These are phyloP conservation scores for Zychaea mexicana DNA, from an alignment of 371 early-diverging fungal genomes.

Conservation along the genomic window DNA sequence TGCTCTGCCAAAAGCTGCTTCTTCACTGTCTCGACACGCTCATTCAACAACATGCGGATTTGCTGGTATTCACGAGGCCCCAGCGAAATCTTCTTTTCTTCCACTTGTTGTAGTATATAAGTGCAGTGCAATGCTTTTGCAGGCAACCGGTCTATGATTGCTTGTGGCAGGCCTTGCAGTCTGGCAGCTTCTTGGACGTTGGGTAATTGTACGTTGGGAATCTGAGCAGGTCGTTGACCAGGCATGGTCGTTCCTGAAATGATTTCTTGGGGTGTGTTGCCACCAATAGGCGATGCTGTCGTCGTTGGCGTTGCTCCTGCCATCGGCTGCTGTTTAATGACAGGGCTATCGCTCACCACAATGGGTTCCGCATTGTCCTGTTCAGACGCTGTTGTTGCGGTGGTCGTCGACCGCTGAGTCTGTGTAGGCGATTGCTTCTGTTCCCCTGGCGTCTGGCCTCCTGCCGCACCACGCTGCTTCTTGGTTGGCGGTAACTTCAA, in stretches of 20 bases:
- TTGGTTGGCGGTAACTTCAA: conserved; percentile 43
- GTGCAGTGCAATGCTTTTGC: conserved; percentile 35
- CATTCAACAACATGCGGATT: conserved; percentile 12
- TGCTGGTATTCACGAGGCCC: conserved; percentile 29
- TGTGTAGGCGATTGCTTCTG: conserved; percentile 2
- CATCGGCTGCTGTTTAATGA: not conserved
- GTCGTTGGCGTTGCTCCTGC: not conserved
- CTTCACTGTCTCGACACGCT: conserved; percentile 19
- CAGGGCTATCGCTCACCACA: not conserved
- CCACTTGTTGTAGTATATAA: conserved; percentile 35
- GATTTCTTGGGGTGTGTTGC: not conserved
- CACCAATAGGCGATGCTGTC: not conserved
- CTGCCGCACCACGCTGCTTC: conserved; percentile 37
- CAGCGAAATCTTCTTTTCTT: conserved; percentile 25
- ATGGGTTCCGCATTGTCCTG: conserved; percentile 1
- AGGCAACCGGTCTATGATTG: conserved; percentile 33
- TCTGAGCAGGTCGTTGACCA: not conserved
- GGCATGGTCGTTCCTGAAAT: conserved; percentile 1
- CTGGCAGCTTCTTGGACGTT: conserved; percentile 37
- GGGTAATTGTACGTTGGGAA: conserved; percentile 15
- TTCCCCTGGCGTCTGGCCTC: conserved; percentile 9
- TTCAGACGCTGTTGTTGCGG: not conserved
- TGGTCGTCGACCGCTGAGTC: conserved; percentile 1
- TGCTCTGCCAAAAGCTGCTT: not conserved
- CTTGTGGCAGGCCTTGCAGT: conserved; percentile 31